These are phyloP conservation scores for Xylaria sp. DNA, from an alignment of 2,329 filamentous ascomycete genomes.

Conservation along the genomic window DNA sequence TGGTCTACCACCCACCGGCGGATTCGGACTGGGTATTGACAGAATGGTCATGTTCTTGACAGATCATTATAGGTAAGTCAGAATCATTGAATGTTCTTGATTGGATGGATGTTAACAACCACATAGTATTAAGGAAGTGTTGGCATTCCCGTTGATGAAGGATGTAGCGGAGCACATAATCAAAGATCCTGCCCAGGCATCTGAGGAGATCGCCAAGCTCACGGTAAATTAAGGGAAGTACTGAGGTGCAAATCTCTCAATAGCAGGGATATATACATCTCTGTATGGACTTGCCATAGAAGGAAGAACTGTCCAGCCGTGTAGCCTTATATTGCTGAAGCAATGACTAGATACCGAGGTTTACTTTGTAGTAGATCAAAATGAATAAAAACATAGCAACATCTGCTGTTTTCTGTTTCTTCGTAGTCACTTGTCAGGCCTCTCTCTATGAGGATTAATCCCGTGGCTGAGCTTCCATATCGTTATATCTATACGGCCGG, in stretches of 20 bases:
- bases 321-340: neutral
- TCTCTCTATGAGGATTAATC: neutral
- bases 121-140: conserved; percentile 84
- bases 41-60: conserved; percentile 95
- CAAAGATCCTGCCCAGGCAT: conserved; percentile 18
- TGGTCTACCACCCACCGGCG: conserved; percentile 90
- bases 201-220: conserved; percentile 17
- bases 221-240: conserved; percentile 16
- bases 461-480: neutral
- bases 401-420: neutral
- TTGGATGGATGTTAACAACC: conserved; percentile 24
- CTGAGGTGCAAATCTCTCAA: neutral
- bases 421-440: neutral
- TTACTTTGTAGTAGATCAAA: conserved; percentile 9
- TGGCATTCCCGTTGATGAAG: conserved; percentile 98
- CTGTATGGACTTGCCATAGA: neutral
- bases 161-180: conserved; percentile 28
- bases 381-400: neutral
- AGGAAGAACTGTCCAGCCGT: neutral
- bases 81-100: neutral
- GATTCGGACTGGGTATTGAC: conserved; percentile 89
- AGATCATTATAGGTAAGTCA: conserved; percentile 77
- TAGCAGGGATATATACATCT: neutral
- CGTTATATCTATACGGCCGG: neutral
- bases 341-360: conserved; percentile 4